Percentiles rank a stretch among this genome's conserved stretches.
phyloP scores from a whole-genome alignment of 2,329 filamentous ascomycete genomes.

The Penicillium sp. region DNA sequence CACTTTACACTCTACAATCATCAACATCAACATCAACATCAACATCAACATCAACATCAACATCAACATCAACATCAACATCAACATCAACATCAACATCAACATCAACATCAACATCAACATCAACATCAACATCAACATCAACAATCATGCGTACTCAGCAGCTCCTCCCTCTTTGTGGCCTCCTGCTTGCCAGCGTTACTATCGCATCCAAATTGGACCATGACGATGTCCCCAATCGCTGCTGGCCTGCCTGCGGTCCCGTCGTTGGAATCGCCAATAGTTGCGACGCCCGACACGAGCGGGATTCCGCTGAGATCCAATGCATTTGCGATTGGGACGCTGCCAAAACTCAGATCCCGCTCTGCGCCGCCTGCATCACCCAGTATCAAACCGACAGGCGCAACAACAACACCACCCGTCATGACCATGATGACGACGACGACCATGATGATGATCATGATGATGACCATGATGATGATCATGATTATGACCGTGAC shows the following conservation, averaged over 20 bases:
- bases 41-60: too few species aligned
- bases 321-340: conserved; percentile 25
- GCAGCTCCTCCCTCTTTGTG: conserved; percentile 19
- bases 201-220: conserved; percentile 23
- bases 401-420: conserved; percentile 9
- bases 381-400: conserved; percentile 16
- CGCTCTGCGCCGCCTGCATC: conserved; percentile 29
- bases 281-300: conserved; percentile 19
- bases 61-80: too few species aligned
- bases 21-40: too few species aligned
- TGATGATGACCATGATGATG: conserved; percentile 6
- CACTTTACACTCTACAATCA: neutral
- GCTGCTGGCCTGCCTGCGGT: conserved; percentile 23
- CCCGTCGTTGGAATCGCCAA: conserved; percentile 19
- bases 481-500: conserved; percentile 13
- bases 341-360: conserved; percentile 20
- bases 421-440: conserved; percentile 11
- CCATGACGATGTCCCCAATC: conserved; percentile 22
- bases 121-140: conserved; percentile 5
- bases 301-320: conserved; percentile 22
- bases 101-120: too few species aligned
- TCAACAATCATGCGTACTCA: conserved; percentile 18
- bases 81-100: too few species aligned
- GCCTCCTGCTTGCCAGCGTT: conserved; percentile 20
- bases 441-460: too few species aligned